Conservation (phyloP, 345 rosid genomes). For the Brassica incana region DNA sequence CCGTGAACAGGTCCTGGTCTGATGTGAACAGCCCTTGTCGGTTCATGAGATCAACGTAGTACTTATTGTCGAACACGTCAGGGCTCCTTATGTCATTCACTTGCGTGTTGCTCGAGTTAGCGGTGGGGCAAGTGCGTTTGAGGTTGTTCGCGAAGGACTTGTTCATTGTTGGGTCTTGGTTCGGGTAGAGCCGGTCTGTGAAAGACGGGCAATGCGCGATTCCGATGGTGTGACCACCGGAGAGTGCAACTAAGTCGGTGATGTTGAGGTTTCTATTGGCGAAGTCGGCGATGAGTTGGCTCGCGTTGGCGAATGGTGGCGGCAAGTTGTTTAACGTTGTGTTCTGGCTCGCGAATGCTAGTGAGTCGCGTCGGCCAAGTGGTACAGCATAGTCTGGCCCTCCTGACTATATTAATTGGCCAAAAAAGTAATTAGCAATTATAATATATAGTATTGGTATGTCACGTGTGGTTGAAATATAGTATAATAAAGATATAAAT, state of each 20-base stretch:
- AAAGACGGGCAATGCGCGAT: conserved; percentile 64
- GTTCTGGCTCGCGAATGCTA: conserved; percentile 48
- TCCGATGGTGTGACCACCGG: conserved; percentile 93
- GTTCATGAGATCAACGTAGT: conserved; percentile 73
- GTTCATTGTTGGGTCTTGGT: conserved; percentile 75
- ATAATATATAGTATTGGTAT: background rate
- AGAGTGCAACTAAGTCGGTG: conserved; percentile 78
- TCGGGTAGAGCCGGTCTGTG: conserved; percentile 65
- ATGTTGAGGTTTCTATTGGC: conserved; percentile 52
- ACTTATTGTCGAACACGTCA: conserved; percentile 75
- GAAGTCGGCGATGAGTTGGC: conserved; percentile 45
- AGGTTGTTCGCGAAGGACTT: conserved; percentile 59
- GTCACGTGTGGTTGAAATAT: background rate
- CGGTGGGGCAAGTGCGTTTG: conserved; percentile 54
- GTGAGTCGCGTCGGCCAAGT: conserved; percentile 69
- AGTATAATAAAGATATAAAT: background rate
- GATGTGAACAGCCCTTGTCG: conserved; percentile 83
- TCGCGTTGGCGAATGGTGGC: conserved; percentile 44
- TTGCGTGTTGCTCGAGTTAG: conserved; percentile 45
- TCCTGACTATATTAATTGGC: conserved; percentile 53
- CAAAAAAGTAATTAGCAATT: background rate
- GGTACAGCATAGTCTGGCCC: conserved; percentile 77
- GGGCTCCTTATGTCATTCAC: conserved; percentile 66
- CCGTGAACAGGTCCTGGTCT: conserved; percentile 76
- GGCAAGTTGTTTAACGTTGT: conserved; percentile 63